Evolutionary conservation across 106 monocot genomes (phyloP).

Genomic region (Triglochin maritima): DNA sequence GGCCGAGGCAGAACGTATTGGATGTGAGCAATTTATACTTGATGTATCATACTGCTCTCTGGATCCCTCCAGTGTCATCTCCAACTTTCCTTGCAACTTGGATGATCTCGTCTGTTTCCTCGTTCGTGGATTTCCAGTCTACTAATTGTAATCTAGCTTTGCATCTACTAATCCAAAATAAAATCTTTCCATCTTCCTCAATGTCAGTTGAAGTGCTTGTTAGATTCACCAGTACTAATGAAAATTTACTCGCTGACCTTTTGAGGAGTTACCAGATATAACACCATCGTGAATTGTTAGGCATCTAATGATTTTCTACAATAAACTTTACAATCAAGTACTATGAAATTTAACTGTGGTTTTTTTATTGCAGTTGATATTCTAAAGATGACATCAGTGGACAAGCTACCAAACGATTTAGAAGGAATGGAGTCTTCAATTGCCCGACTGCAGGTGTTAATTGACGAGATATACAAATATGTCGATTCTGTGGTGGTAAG

Average conservation of each 20-base stretch:
- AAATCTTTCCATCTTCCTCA: neutral
- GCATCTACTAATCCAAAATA: neutral
- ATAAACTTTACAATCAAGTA: neutral
- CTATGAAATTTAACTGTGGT: neutral
- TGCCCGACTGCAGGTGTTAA: conserved; percentile 43
- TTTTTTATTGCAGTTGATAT: conserved; percentile 44
- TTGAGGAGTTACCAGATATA: too few species aligned
- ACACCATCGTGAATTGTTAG: too few species aligned
- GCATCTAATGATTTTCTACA: neutral
- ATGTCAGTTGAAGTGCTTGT: too few species aligned
- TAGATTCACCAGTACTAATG: too few species aligned
- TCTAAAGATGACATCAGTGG: conserved; percentile 57
- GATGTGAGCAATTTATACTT: conserved; percentile 42
- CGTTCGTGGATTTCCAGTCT: neutral
- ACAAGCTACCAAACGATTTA: conserved; percentile 88
- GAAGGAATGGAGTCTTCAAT: conserved; percentile 91
- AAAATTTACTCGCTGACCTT: too few species aligned
- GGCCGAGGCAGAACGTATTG: conserved; percentile 80
- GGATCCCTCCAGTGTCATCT: neutral
- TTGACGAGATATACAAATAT: conserved; percentile 92
- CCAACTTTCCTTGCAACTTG: neutral
- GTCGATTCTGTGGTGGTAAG: conserved; percentile 85
- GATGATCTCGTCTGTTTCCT: too few species aligned
- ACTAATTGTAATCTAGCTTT: neutral
- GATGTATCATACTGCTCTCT: neutral